phyloP scores from a whole-genome alignment of 2,329 filamentous ascomycete species.

The Pseudomassariella vexata region DNA sequence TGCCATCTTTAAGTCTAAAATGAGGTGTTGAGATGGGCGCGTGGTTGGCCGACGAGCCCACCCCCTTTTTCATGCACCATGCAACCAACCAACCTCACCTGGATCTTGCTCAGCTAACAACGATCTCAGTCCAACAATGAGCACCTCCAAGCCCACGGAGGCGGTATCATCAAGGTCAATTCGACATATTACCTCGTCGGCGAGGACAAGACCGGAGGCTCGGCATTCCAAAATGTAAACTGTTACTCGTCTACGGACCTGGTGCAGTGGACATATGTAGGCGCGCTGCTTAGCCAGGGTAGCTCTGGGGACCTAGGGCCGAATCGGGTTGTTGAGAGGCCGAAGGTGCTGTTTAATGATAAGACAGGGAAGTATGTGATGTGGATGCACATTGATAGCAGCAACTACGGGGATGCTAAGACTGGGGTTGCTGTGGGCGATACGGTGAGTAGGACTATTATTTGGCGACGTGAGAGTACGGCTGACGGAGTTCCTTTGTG shows the following conservation, averaged over 20 bases:
- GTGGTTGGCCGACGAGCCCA: too few species aligned
- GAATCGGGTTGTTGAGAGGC: slow-evolving; percentile 57
- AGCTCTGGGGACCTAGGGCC: slow-evolving; percentile 49
- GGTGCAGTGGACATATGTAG: slow-evolving; percentile 57
- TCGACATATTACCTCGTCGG: slow-evolving; percentile 61
- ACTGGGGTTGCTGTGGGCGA: slow-evolving; percentile 56
- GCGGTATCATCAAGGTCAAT: slow-evolving; percentile 52
- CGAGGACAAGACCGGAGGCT: slow-evolving; percentile 60
- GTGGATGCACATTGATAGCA: slow-evolving; percentile 62
- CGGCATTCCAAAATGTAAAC: slow-evolving; percentile 57
- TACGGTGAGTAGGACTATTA: too few species aligned
- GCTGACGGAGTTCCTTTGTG: too few species aligned
- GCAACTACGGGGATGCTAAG: slow-evolving; percentile 55
- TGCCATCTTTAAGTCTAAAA: too few species aligned
- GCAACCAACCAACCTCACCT: too few species aligned
- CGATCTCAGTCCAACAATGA: background rate
- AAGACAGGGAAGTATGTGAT: slow-evolving; percentile 58
- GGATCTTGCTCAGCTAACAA: too few species aligned
- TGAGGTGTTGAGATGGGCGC: too few species aligned
- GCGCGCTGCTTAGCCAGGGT: slow-evolving; percentile 46
- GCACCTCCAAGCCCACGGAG: slow-evolving; percentile 24
- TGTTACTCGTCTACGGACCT: slow-evolving; percentile 60
- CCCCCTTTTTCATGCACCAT: too few species aligned
- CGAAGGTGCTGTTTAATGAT: slow-evolving; percentile 64
- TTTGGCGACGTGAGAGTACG: too few species aligned